phyloP scores from a whole-genome alignment of 371 early-diverging fungal species.

The Nematocida ausubeli region DNA sequence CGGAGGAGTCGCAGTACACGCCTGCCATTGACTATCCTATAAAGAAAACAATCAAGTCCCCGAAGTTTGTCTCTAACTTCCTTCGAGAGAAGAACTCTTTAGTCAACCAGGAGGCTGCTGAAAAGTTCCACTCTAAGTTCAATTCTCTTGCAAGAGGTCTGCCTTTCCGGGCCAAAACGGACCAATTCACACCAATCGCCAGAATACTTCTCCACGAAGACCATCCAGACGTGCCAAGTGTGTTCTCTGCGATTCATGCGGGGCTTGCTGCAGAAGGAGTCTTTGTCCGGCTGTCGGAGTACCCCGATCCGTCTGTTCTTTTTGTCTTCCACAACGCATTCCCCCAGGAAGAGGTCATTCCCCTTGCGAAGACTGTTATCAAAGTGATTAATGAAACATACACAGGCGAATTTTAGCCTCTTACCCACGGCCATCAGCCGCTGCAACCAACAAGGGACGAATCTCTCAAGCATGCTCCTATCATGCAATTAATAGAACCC shows the following conservation, averaged over 20 bases:
- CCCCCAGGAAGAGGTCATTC: background rate
- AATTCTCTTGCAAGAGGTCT: constrained; percentile 3
- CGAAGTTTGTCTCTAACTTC: constrained; percentile 23
- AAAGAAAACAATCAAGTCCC: constrained; percentile 3
- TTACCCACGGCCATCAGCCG: too few relatives aligned
- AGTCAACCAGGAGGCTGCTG: constrained; percentile 1
- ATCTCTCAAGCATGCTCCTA: too few relatives aligned
- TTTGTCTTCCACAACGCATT: constrained; percentile 16
- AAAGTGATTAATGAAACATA: background rate
- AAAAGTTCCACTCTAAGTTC: background rate
- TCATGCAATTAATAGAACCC: background rate
- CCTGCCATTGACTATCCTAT: constrained; percentile 48
- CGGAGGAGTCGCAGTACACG: constrained; percentile 18
- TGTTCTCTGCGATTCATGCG: background rate
- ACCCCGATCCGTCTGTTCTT: constrained; percentile 26
- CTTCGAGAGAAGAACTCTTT: constrained; percentile 38
- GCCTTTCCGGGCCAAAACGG: constrained; percentile 21
- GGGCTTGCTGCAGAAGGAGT: background rate
- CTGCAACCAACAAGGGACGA: too few relatives aligned
- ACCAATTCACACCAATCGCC: constrained; percentile 44
- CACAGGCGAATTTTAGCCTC: background rate
- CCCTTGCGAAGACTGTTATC: background rate
- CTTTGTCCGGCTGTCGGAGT: constrained; percentile 5
- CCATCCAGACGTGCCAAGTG: background rate
- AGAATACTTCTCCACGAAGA: constrained; percentile 39